phyloP scores from a whole-genome alignment of 2,329 filamentous ascomycete genomes.

The Lasiodiplodia hormozganensis region DNA sequence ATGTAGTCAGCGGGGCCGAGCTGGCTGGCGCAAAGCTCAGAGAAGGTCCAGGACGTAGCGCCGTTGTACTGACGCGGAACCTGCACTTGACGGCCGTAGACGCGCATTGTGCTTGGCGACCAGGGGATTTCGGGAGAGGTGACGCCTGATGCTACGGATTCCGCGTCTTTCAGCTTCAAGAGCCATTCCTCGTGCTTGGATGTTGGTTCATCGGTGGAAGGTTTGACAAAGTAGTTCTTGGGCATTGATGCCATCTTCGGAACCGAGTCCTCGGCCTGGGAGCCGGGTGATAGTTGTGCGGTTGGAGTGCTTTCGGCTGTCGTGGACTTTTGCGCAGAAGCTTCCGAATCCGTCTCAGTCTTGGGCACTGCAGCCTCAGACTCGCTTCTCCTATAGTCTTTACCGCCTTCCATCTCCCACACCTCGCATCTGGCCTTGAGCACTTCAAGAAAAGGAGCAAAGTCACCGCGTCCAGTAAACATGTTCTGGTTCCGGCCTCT shows the following conservation, averaged over 20 bases:
- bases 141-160: slow-evolving; percentile 3
- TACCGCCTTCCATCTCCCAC: slow-evolving; percentile 80
- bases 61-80: slow-evolving; percentile 66
- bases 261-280: slow-evolving; percentile 29
- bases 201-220: slow-evolving; percentile 34
- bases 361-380: slow-evolving; percentile 15
- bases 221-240: slow-evolving; percentile 45
- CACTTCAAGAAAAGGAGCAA: slow-evolving; percentile 77
- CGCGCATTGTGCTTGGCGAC: slow-evolving; percentile 53
- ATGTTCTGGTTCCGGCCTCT: slow-evolving; percentile 43
- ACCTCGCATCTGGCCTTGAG: slow-evolving; percentile 80
- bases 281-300: neutral
- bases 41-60: slow-evolving; percentile 70
- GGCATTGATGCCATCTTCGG: slow-evolving; percentile 38
- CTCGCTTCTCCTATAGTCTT: slow-evolving; percentile 69
- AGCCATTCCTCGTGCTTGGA: slow-evolving; percentile 16
- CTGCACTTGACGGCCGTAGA: slow-evolving; percentile 69
- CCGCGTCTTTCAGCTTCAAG: slow-evolving; percentile 10
- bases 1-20: slow-evolving; percentile 86
- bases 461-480: slow-evolving; percentile 65
- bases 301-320: neutral
- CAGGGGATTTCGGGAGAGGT: slow-evolving; percentile 46
- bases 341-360: neutral
- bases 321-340: neutral
- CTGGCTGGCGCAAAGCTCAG: slow-evolving; percentile 67